phyloP scores from a whole-genome alignment of 2,329 filamentous ascomycete species.

The Exophiala lecanii-corni region DNA sequence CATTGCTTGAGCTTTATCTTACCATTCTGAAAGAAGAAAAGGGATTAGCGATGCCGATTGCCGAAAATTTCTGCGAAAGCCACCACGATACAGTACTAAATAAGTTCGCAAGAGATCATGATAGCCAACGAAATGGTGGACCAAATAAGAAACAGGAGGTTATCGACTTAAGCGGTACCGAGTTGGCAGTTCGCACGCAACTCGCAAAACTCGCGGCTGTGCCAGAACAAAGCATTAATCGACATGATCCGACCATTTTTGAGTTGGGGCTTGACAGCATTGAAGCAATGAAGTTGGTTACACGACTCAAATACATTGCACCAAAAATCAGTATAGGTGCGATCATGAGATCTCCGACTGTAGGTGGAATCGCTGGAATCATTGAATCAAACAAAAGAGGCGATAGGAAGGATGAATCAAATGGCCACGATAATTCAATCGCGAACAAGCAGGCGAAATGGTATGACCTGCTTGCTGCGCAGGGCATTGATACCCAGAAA shows the following conservation, averaged over 20 bases:
- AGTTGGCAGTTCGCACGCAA: slow-evolving; percentile 53
- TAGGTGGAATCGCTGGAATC: slow-evolving; percentile 53
- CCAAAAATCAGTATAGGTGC: slow-evolving; percentile 64
- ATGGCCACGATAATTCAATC: slow-evolving; percentile 17
- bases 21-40: slow-evolving; percentile 9
- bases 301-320: slow-evolving; percentile 59
- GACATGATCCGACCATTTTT: slow-evolving; percentile 60
- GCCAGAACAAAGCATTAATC: slow-evolving; percentile 47
- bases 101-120: no score
- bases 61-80: slow-evolving; percentile 8
- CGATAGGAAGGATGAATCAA: background rate
- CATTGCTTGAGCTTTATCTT: slow-evolving; percentile 42
- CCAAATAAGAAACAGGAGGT: background rate
- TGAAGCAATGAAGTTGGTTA: slow-evolving; percentile 78
- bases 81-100: background rate
- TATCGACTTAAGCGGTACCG: slow-evolving; percentile 36
- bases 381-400: slow-evolving; percentile 14
- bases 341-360: slow-evolving; percentile 69
- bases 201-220: slow-evolving; percentile 60
- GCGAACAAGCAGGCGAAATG: slow-evolving; percentile 31
- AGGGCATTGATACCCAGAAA: slow-evolving; percentile 35
- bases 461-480: slow-evolving; percentile 34
- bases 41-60: slow-evolving; percentile 1
- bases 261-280: slow-evolving; percentile 88
- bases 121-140: background rate